phyloP scores from a whole-genome alignment of 2,329 filamentous ascomycete species.

The Penicillium griseofulvum region DNA sequence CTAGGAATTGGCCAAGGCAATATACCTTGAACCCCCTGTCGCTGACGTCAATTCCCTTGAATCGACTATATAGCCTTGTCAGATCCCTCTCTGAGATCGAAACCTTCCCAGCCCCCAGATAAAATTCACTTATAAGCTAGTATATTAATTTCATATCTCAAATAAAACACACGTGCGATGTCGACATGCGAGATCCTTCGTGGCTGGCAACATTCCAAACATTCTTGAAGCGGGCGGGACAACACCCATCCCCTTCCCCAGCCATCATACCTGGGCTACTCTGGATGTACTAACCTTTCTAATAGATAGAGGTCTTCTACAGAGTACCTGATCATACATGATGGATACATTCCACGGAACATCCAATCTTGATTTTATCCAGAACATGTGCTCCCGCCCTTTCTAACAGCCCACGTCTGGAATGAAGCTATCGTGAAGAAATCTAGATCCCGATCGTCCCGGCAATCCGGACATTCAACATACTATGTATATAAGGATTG shows the following conservation, averaged over 20 bases:
- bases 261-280: neutral
- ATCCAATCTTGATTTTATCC: neutral
- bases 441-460: neutral
- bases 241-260: neutral
- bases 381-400: neutral
- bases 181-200: constrained; percentile 6
- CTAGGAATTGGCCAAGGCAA: neutral
- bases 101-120: neutral
- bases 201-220: constrained; percentile 21
- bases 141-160: neutral
- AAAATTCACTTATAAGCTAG: neutral
- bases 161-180: neutral
- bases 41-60: neutral
- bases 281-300: neutral
- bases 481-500: constrained; percentile 18
- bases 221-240: constrained; percentile 15
- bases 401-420: constrained; percentile 17
- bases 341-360: neutral
- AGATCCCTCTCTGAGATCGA: neutral
- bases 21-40: neutral
- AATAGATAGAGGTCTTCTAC: neutral
- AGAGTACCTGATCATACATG: neutral
- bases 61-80: neutral
- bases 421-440: constrained; percentile 18
- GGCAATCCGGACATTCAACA: neutral